Base-by-base conservation (phyloP, 2,329 filamentous ascomycete species). In the Sporothrix schenckii region DNA sequence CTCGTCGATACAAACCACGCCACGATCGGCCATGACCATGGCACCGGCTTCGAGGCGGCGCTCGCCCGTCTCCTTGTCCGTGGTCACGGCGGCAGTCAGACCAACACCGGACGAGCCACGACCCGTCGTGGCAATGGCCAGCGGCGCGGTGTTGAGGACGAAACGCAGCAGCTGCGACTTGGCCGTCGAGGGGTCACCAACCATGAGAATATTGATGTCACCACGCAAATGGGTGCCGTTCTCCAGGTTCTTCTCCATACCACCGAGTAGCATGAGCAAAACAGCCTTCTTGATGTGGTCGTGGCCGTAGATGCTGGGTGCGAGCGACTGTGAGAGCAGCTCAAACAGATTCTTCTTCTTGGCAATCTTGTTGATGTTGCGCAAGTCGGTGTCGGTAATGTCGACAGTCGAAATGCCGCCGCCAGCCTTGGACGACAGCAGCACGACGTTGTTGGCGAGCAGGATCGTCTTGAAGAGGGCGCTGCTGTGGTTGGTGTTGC, bases 181-280 rank as follows among this genome's bases (percentile, higher is more conserved):
- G 72, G 95, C 95, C 0, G 95, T 99, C 0, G 95, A 99, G 3
- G 95, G 95, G 80, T 99, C 95, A 82, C 95, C 95, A 56, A 99
- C 94, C 95, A 99, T 98, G 66, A 99, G 86, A 75, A 99, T 97
- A 79, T 99, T 99, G 82, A 99, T 98, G 77, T 99, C 95, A 83
- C 95, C 95, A 86, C 95, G 91, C 79, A 99, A 82, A 87, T 99
- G 95, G 1, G 95, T 98, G 71, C 95, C 95, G 76, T 99, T 99
- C 73, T 98, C 95, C 70, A 99, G 81, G 77, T 99, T 99, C 85
- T 99, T 99, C 84, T 99, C 95, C 86, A 97, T 93, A 71, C 95
- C 95, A 77, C 95, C 92, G 16, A 99, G 84, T 39, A 99, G 86
- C 92, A 98, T 96, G 65, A 99, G 88, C 44, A 99, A 82, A 74